Percentiles rank a stretch among this genome's conserved stretches.
Conservation (phyloP, 768 basidiomycete species). For the Psilocybe cubensis region DNA sequence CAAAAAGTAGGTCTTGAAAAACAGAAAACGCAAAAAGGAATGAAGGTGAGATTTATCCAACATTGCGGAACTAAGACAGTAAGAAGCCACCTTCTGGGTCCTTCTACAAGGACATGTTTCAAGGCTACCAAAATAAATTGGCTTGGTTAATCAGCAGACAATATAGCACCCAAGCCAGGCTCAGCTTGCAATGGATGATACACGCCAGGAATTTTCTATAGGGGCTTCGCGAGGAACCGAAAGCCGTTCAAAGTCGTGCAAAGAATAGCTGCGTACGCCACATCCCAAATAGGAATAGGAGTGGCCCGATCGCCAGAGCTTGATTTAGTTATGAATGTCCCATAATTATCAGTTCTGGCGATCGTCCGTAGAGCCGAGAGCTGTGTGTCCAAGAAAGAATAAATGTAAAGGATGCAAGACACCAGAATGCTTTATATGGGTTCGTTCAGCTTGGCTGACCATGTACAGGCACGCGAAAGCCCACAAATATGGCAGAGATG, state of each 20-base stretch:
- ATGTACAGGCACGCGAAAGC: not conserved
- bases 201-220: too few relatives aligned
- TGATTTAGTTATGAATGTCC: not conserved
- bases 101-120: not conserved
- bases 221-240: too few relatives aligned
- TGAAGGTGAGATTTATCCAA: not conserved
- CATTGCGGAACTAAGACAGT: not conserved
- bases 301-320: not conserved
- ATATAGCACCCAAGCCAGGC: not conserved
- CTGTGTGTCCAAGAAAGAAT: not conserved
- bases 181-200: too few relatives aligned
- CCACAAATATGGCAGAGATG: not conserved
- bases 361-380: not conserved
- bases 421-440: too few relatives aligned
- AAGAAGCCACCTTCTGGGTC: not conserved
- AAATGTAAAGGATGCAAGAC: not conserved
- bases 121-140: not conserved
- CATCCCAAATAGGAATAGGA: conserved; percentile 4
- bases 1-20: not conserved
- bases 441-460: too few relatives aligned
- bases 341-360: not conserved
- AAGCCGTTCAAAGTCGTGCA: not conserved
- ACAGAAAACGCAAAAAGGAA: not conserved
- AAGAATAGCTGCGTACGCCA: conserved; percentile 8
- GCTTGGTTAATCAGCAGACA: not conserved